These are phyloP conservation scores for Ceratobasidium sp. DNA, from an alignment of 1,284 basidiomycete genomes.

Conservation along the genomic window DNA sequence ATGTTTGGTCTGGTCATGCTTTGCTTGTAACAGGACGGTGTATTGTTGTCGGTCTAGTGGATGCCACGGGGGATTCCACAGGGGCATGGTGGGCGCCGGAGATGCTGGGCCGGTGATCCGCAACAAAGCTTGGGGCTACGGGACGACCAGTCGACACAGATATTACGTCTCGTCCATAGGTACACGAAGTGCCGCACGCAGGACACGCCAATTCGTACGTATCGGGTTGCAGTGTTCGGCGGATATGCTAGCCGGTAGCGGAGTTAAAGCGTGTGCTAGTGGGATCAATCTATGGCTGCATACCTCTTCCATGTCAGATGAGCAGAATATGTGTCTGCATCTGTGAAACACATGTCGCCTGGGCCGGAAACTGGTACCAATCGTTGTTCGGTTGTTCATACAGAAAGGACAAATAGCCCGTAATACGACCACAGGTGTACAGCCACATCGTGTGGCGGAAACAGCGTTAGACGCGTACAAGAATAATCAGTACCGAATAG, in stretches of 20 bases:
- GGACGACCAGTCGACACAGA: constrained; percentile 28
- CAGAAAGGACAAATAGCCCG: background rate
- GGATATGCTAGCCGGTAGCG: constrained; percentile 8
- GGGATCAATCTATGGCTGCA: background rate
- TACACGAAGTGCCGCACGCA: constrained; percentile 4
- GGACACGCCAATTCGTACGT: constrained; percentile 24
- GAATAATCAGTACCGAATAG: background rate
- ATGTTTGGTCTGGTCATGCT: background rate
- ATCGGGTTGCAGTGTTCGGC: constrained; percentile 24
- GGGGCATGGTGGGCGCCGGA: background rate
- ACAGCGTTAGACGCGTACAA: background rate
- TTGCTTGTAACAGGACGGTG: background rate
- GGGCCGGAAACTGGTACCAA: constrained; percentile 13
- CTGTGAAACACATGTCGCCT: constrained; percentile 10
- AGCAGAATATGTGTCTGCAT: constrained; percentile 32
- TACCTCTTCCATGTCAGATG: constrained; percentile 25
- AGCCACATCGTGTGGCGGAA: constrained; percentile 7
- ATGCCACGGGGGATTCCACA: background rate
- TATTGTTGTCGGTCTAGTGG: background rate
- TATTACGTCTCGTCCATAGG: constrained; percentile 25
- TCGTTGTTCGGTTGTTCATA: background rate
- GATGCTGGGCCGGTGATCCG: background rate
- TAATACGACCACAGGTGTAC: background rate
- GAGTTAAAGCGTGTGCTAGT: background rate
- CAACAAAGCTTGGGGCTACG: background rate